Evolutionary conservation across 192 early-diverging fungal genomes (phyloP), one percentile per base, ranked within the genome.

Genomic region (Coemansia sp.): DNA sequence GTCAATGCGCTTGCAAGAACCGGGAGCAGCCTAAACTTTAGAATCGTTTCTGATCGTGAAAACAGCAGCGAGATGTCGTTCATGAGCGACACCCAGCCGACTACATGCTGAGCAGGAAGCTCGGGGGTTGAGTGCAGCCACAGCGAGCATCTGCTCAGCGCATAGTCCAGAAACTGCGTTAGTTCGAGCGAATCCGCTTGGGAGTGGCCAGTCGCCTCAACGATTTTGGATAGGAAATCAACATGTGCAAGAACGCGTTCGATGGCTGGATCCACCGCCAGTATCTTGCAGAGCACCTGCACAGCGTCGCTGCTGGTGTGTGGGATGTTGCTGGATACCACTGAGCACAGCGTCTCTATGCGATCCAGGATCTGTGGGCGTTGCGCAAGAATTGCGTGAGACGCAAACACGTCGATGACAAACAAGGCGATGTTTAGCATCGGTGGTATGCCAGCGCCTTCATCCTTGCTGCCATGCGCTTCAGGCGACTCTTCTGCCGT

Each of bases 341-440:
- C 70, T n/a, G 34, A 52, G 32, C 59, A 70, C 60, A 81, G 54
- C 14, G 63, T 63, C 43, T 59, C 64, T 13, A 75, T 81, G 49
- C 67, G 79, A 6, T 75, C 70, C 10, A 75, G 55, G 41, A 81
- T 69, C 48, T 61, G 48, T 10, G 60, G 50, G 19, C 61, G 56
- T 23, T 60, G 17, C 5, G 79, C 79, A 61, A 81, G 69, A 9
- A 10, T 11, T 22, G 32, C 14, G 20, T 81, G 79, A 1, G 70
- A 72, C 2, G 66, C 73, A 69, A 81, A 71, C 14, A 75, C 70
- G 34, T 61, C 70, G 32, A 81, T 61, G 4, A 81, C 67, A 14
- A 61, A 65, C 7, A 75, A 42, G 0, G 79, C 79, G 43, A 81
- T 67, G 46, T 40, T 33, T 7, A 81, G 70, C 70, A 75, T 63